Evolutionary conservation across 208 protist genomes (phyloP).

Genomic region (Crithidia thermophila): DNA sequence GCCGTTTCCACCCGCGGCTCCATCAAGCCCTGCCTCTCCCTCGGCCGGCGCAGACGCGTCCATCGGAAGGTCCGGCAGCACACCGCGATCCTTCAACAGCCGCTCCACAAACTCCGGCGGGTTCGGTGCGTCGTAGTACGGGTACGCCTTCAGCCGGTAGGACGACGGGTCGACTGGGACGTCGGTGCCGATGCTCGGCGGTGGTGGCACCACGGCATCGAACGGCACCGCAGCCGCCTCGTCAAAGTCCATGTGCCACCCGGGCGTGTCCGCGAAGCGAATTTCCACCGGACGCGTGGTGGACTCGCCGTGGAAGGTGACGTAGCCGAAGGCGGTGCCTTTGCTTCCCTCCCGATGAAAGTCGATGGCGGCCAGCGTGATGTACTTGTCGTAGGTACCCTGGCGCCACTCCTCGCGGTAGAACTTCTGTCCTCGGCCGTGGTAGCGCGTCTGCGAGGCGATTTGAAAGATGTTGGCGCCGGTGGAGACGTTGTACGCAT

Average conservation of each 20-base stretch:
- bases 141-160: slow-evolving; percentile 84
- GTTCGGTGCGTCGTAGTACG: slow-evolving; percentile 90
- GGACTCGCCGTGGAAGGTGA: slow-evolving; percentile 90
- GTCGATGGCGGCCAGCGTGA: slow-evolving; percentile 84
- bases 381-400: slow-evolving; percentile 89
- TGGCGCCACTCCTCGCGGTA: slow-evolving; percentile 89
- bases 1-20: neutral
- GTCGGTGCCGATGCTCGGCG: slow-evolving; percentile 86
- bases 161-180: slow-evolving; percentile 68
- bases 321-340: slow-evolving; percentile 85
- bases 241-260: slow-evolving; percentile 77
- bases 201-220: slow-evolving; percentile 65
- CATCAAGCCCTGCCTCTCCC: slow-evolving; percentile 17
- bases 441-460: slow-evolving; percentile 62
- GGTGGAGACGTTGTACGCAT: slow-evolving; percentile 86
- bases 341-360: slow-evolving; percentile 76
- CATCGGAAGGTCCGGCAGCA: slow-evolving; percentile 76
- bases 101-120: slow-evolving; percentile 86
- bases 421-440: slow-evolving; percentile 80
- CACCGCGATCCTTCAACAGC: slow-evolving; percentile 86
- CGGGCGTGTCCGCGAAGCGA: slow-evolving; percentile 70
- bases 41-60: slow-evolving; percentile 36
- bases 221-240: slow-evolving; percentile 62
- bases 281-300: slow-evolving; percentile 81
- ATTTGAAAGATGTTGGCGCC: slow-evolving; percentile 89